phyloP scores from a whole-genome alignment of 305 asterid genomes.

The Fraxinus greggii region DNA sequence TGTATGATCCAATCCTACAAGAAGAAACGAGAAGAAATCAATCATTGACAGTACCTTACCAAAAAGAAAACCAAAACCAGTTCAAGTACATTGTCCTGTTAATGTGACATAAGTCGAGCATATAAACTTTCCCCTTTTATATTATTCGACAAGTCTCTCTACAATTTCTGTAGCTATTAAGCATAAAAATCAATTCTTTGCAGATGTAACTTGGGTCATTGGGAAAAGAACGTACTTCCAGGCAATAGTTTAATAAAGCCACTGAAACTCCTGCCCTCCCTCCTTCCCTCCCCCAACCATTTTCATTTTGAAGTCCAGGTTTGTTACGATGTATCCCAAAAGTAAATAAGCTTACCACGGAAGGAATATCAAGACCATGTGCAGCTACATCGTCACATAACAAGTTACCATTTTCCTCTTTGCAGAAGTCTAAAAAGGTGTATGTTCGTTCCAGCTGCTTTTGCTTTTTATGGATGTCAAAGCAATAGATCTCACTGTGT shows the following conservation, averaged over 20 bases:
- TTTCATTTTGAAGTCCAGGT: too few species aligned
- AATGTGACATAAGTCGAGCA: too few species aligned
- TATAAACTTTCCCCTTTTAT: too few species aligned
- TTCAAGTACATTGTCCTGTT: too few species aligned
- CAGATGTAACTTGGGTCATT: too few species aligned
- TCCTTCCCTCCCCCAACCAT: too few species aligned
- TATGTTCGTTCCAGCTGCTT: conserved; percentile 83
- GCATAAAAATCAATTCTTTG: too few species aligned
- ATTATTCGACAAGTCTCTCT: too few species aligned
- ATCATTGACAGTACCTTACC: not conserved
- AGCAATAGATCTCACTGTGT: conserved; percentile 60
- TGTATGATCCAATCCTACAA: conserved; percentile 94
- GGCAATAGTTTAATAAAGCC: too few species aligned
- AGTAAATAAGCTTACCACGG: conserved; percentile 60
- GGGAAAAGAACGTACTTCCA: too few species aligned
- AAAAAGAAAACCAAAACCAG: not conserved
- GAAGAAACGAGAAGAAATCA: conserved; percentile 6
- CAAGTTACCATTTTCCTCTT: conserved; percentile 74
- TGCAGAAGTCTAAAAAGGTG: conserved; percentile 69
- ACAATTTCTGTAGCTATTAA: too few species aligned
- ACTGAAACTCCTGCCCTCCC: too few species aligned
- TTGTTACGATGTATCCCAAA: not conserved
- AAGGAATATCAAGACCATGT: conserved; percentile 95
- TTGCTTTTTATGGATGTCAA: conserved; percentile 81
- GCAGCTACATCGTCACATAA: conserved; percentile 93